These are phyloP conservation scores for Starmera quercuum DNA, from an alignment of 805 yeast genomes.

Conservation along the genomic window DNA sequence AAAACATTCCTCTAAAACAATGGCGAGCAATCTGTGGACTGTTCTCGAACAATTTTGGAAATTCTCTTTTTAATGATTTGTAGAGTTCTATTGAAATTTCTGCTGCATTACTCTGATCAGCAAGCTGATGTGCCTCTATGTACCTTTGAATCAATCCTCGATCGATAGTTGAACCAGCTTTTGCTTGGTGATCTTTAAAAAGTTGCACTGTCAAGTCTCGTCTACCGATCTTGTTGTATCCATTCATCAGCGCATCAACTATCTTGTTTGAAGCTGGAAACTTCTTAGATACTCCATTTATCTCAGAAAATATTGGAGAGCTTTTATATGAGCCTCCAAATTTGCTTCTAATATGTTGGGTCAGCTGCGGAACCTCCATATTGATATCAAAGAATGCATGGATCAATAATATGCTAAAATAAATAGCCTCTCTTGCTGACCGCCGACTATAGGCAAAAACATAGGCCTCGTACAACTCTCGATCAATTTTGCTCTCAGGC, in stretches of 20 bases:
- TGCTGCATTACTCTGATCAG: not conserved
- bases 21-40: too few species aligned
- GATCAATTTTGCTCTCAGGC: slow-evolving; percentile 9
- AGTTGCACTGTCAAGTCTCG: slow-evolving; percentile 6
- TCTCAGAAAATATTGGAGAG: too few species aligned
- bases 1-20: too few species aligned
- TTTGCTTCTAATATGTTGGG: not conserved
- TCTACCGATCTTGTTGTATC: slow-evolving; percentile 11
- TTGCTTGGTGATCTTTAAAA: slow-evolving; percentile 6
- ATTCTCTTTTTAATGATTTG: not conserved
- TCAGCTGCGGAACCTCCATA: not conserved
- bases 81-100: not conserved
- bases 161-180: slow-evolving; percentile 11
- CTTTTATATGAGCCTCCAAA: slow-evolving; percentile 1
- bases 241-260: slow-evolving; percentile 13
- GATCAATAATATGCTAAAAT: slow-evolving; percentile 11
- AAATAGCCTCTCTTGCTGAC: slow-evolving; percentile 5
- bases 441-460: slow-evolving; percentile 10
- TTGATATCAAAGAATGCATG: slow-evolving; percentile 11
- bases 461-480: slow-evolving; percentile 11
- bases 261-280: slow-evolving; percentile 12
- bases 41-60: too few species aligned
- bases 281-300: too few species aligned
- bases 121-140: slow-evolving; percentile 2
- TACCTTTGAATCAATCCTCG: slow-evolving; percentile 13